A percentile compares a stretch with the other conserved stretches of the same genome.
These are phyloP conservation scores for Yamadazyma conglobata DNA, from an alignment of 1,139 yeast species.

Conservation along the genomic window DNA sequence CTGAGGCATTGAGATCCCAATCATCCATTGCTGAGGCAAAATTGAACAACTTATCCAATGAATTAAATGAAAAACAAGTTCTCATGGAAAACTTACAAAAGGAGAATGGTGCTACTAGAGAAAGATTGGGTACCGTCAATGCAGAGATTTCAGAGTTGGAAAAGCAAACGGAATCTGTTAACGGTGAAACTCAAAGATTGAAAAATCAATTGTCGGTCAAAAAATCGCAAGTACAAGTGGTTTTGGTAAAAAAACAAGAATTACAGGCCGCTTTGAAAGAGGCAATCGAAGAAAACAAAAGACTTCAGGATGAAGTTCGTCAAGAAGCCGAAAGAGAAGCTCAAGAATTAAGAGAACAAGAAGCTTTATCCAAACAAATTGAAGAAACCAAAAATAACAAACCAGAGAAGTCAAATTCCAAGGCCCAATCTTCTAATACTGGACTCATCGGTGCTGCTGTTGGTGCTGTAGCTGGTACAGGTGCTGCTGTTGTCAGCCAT, in stretches of 20 bases:
- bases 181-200: slow-evolving; percentile 56
- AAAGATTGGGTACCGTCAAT: slow-evolving; percentile 61
- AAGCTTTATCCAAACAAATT: slow-evolving; percentile 21
- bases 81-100: slow-evolving; percentile 64
- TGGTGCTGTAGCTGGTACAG: slow-evolving; percentile 15
- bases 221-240: slow-evolving; percentile 64
- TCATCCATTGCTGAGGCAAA: slow-evolving; percentile 79
- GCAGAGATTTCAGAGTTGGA: slow-evolving; percentile 63
- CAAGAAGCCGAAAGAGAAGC: slow-evolving; percentile 20
- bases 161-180: slow-evolving; percentile 49
- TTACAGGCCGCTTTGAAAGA: slow-evolving; percentile 29
- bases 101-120: slow-evolving; percentile 62
- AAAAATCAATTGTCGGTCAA: slow-evolving; percentile 62
- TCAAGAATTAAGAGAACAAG: slow-evolving; percentile 35
- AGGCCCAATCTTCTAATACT: slow-evolving; percentile 11
- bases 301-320: slow-evolving; percentile 24
- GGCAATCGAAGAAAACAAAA: slow-evolving; percentile 21
- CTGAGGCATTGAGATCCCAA: slow-evolving; percentile 71
- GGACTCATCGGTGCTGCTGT: slow-evolving; percentile 27
- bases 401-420: slow-evolving; percentile 17
- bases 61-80: slow-evolving; percentile 59
- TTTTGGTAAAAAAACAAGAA: slow-evolving; percentile 54
- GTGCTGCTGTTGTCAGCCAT: no score
- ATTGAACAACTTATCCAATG: slow-evolving; percentile 65
- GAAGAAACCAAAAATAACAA: slow-evolving; percentile 21